phyloP scores from a whole-genome alignment of 192 early-diverging fungal species.

The Rhizophagus sp. region DNA sequence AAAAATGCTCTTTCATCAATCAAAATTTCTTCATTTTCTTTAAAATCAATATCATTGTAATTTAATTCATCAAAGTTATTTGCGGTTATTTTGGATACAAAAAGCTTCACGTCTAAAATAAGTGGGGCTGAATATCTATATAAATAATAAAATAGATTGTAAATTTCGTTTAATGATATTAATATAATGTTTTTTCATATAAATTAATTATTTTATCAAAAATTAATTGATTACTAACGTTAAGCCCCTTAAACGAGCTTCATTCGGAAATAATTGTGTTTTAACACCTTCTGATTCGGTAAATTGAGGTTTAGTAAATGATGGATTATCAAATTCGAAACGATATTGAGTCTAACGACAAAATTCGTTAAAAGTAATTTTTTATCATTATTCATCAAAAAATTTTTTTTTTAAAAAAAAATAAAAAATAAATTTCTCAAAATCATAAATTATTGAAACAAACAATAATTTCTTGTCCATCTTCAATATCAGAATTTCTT shows the following conservation, averaged over 20 bases:
- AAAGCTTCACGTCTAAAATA: background rate
- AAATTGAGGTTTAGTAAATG: constrained; percentile 76
- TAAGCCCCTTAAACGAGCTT: constrained; percentile 92
- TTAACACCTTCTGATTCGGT: constrained; percentile 78
- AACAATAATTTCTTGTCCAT: constrained; percentile 66
- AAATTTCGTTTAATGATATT: no score
- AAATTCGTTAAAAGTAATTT: background rate
- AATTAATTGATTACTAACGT: constrained; percentile 48
- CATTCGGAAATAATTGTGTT: constrained; percentile 81
- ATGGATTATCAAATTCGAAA: constrained; percentile 83
- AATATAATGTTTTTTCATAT: no score
- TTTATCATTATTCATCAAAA: no score
- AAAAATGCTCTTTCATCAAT: constrained; percentile 65
- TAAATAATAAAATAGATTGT: no score
- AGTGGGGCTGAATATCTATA: background rate
- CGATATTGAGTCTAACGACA: background rate
- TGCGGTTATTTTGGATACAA: background rate
- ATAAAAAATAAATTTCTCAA: no score
- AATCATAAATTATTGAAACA: constrained; percentile 34
- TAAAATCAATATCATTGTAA: background rate
- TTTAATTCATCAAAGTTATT: background rate
- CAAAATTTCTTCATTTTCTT: constrained; percentile 47
- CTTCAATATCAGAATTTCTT: constrained; percentile 57
- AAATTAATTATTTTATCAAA: no score
- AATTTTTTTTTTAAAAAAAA: no score